These are phyloP conservation scores for Dalbergia cultrata DNA, from an alignment of 306 rosid genomes.

Conservation along the genomic window DNA sequence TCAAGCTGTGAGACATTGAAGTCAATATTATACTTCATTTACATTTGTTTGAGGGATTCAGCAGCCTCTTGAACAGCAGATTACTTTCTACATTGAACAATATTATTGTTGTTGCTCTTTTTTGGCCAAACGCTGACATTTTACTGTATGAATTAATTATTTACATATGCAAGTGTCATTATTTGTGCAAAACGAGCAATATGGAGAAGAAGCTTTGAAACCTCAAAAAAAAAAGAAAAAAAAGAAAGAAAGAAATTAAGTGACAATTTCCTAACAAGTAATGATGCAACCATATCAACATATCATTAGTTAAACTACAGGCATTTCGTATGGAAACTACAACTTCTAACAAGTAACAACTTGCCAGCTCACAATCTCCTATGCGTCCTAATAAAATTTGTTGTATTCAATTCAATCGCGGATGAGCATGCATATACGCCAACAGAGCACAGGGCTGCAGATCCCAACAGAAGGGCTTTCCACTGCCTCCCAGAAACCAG, in stretches of 20 bases:
- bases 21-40: constrained; percentile 27
- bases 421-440: constrained; percentile 81
- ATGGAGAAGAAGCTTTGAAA: constrained; percentile 16
- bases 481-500: constrained; percentile 79
- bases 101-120: constrained; percentile 37
- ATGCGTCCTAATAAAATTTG: constrained; percentile 86
- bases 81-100: constrained; percentile 31
- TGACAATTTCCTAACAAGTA: no score
- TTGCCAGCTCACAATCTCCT: constrained; percentile 71
- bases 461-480: constrained; percentile 69
- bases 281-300: constrained; percentile 10
- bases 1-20: constrained; percentile 24
- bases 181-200: constrained; percentile 32
- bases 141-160: constrained; percentile 15
- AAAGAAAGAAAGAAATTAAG: no score
- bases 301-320: constrained; percentile 8
- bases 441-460: constrained; percentile 65
- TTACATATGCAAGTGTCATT: constrained; percentile 32
- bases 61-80: background rate
- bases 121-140: background rate
- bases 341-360: constrained; percentile 42
- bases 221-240: no score
- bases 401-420: constrained; percentile 77
- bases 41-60: background rate
- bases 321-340: constrained; percentile 14